Evolutionary conservation across 2,329 filamentous ascomycete species (phyloP), one percentile per base, ranked within the genome.

Genomic region (Scytalidium sp.): DNA sequence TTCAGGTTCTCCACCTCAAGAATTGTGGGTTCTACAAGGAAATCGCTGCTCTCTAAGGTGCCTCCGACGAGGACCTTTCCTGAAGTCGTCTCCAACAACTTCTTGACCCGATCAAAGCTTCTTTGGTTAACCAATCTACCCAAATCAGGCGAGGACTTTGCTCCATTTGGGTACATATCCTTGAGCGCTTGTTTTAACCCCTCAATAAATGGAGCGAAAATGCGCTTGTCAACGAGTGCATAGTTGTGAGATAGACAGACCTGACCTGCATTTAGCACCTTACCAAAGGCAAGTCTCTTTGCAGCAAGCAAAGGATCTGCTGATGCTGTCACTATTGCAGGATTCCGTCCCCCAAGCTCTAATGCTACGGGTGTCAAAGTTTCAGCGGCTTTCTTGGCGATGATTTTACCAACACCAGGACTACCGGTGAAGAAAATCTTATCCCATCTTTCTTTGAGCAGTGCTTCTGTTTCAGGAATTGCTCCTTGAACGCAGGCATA

Each of bases 361-460:
- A 97, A 83, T 9, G 85, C 81, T 19, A 96, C 85, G 0, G 94
- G 94, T 0, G 94, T 97, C 54, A 96, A 78, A 32, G 90, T 86
- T 64, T 90, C 83, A 53, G 94, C 93, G 0, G 93, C 94, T 67
- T 95, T 96, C 68, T 92, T 85, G 43, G 90, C 82, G 46, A 97
- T 85, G 62, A 97, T 92, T 64, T 86, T 90, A 63, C 89, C 94
- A 17, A 97, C 90, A 22, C 67, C 73, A 46, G 80, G 79, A 61
- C 84, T 85, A 47, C 94, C 94, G 1, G 94, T 99, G 74, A 96
- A 99, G 75, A 94, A 92, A 63, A 99, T 95, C 80, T 97, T 97
- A 73, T 95, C 92, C 87, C 92, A 99, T 69, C 93, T 93, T 73
- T 91, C 83, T 50, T 93, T 83, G 29, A 99, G 79, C 41, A 97